Conservation (phyloP, 768 basidiomycete genomes). For the Phlebiopsis gigantea region DNA sequence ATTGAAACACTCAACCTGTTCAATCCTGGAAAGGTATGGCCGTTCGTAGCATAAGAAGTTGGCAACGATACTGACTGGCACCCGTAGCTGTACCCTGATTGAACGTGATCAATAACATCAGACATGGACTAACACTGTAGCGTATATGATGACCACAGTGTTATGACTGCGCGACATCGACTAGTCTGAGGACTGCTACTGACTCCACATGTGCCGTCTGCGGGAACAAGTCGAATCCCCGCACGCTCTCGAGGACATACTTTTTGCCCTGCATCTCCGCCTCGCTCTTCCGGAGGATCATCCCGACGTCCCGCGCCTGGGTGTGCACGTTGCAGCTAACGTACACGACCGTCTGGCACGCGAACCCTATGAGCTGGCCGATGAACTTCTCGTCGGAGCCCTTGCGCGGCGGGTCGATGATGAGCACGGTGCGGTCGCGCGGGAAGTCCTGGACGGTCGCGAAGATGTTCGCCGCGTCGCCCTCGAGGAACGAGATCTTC, state of each 20-base stretch:
- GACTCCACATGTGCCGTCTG: conserved; percentile 92
- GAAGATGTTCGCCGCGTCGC: conserved; percentile 88
- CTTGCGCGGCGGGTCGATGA: conserved; percentile 92
- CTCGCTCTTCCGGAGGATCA: conserved; percentile 47
- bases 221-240: conserved; percentile 93
- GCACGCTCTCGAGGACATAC: conserved; percentile 78
- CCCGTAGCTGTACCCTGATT: conserved; percentile 8
- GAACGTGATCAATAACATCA: not conserved
- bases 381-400: conserved; percentile 84
- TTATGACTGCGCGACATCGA: conserved; percentile 1
- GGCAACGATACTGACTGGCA: not conserved
- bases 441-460: conserved; percentile 61
- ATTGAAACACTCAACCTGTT: conserved; percentile 66
- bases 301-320: conserved; percentile 83
- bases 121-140: not conserved
- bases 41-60: too few relatives aligned
- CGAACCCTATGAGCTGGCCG: conserved; percentile 68
- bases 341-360: conserved; percentile 70
- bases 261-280: conserved; percentile 33
- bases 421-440: conserved; percentile 54
- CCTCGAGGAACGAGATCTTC: conserved; percentile 65
- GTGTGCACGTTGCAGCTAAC: conserved; percentile 96
- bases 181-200: conserved; percentile 50
- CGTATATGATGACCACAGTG: not conserved
- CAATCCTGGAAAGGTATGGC: conserved; percentile 72